These are phyloP conservation scores for Solanum neorickii DNA, from an alignment of 257 asterid species.

Conservation along the genomic window DNA sequence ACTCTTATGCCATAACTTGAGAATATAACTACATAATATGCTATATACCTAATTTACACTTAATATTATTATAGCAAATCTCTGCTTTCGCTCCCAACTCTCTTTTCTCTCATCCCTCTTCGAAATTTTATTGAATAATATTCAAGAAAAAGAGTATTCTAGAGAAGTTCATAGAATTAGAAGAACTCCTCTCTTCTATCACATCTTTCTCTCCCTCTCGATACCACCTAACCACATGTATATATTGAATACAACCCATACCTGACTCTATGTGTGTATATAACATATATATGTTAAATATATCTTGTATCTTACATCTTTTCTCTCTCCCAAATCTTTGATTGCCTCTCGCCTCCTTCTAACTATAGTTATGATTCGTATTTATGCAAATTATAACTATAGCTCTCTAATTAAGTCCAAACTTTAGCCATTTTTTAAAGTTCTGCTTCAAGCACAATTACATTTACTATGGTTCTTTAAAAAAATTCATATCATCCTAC, in stretches of 20 bases:
- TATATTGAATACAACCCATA: neutral
- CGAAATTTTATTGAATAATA: no score
- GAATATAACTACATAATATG: no score
- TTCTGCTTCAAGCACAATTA: neutral
- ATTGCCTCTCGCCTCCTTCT: neutral
- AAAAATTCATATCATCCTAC: neutral
- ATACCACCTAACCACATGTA: neutral
- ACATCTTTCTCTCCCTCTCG: neutral
- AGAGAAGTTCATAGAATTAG: no score
- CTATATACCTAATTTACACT: no score
- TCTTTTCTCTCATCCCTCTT: neutral
- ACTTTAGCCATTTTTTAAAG: neutral
- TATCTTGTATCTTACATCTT: neutral
- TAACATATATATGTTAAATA: neutral
- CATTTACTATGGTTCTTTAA: neutral
- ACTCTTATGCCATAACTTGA: no score
- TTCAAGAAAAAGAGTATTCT: no score
- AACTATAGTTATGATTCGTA: neutral
- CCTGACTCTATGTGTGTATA: neutral
- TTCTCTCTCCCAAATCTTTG: neutral
- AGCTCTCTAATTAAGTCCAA: no score
- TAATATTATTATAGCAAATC: neutral
- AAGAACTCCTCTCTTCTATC: no score
- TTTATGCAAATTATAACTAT: no score
- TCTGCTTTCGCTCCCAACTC: neutral